Evolutionary conservation across 345 rosid genomes (phyloP).

Genomic region (Syzygium aqueum): DNA sequence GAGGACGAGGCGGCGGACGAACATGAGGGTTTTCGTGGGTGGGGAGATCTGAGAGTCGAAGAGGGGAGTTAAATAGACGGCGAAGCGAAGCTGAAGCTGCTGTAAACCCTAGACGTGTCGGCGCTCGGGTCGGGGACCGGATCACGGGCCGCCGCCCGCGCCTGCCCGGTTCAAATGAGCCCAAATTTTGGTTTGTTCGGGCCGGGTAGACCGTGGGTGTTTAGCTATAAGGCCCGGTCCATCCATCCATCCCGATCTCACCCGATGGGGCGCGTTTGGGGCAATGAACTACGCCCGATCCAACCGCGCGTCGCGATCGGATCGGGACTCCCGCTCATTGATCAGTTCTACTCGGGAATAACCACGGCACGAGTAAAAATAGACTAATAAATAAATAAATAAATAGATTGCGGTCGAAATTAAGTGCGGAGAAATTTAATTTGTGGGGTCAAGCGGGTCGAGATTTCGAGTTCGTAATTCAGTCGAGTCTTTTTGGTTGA

Average conservation of each 20-base stretch:
- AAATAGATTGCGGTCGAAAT: background rate
- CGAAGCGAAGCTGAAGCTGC: background rate
- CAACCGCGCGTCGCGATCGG: background rate
- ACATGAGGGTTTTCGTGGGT: background rate
- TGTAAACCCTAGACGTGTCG: background rate
- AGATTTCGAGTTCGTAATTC: background rate
- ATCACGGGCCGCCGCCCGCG: background rate
- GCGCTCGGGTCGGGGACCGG: background rate
- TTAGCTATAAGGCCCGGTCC: background rate
- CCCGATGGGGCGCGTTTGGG: background rate
- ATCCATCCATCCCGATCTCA: background rate
- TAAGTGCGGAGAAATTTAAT: accelerated
- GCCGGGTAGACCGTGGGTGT: background rate
- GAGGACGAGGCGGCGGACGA: accelerated
- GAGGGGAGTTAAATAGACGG: background rate
- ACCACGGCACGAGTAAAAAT: background rate
- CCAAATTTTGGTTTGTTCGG: accelerated
- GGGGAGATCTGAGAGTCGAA: accelerated
- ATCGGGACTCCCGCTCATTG: background rate
- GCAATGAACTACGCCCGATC: background rate
- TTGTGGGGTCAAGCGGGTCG: background rate
- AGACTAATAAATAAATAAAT: background rate
- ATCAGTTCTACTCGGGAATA: background rate
- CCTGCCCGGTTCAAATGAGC: background rate
- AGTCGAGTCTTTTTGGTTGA: background rate